These are phyloP conservation scores for Kalmusia sp. DNA, from an alignment of 2,329 filamentous ascomycete species.

Conservation along the genomic window DNA sequence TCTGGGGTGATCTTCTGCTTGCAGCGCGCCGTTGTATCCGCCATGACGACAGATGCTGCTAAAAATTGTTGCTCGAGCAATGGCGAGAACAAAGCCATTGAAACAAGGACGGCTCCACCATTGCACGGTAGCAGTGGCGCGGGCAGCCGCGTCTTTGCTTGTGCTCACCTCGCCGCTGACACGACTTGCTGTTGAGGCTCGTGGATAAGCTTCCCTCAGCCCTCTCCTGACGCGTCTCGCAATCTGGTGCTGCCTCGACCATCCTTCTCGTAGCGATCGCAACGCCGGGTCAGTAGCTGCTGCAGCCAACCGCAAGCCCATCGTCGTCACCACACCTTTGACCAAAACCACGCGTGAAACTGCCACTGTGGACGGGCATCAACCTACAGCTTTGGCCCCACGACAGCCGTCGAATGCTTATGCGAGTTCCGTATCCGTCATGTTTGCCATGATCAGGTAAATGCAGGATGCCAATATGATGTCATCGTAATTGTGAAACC, in stretches of 20 bases:
- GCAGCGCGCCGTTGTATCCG: constrained; percentile 2
- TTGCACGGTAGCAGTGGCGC: not conserved
- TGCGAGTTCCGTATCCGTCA: not conserved
- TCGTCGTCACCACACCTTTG: too few relatives aligned
- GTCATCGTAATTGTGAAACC: not conserved
- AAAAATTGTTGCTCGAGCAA: constrained; percentile 5
- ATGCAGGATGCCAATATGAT: not conserved
- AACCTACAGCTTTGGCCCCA: too few relatives aligned
- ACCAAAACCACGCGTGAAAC: too few relatives aligned
- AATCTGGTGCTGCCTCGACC: too few relatives aligned
- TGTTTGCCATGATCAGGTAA: not conserved
- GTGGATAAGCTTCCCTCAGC: too few relatives aligned
- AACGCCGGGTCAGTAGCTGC: too few relatives aligned
- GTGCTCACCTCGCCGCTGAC: too few relatives aligned
- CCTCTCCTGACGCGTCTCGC: too few relatives aligned
- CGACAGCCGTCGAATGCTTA: not conserved
- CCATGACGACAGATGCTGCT: constrained; percentile 11
- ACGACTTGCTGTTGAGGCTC: too few relatives aligned
- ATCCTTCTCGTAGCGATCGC: too few relatives aligned
- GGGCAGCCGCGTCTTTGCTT: not conserved
- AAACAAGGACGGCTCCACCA: constrained; percentile 1
- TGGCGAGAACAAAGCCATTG: constrained; percentile 2
- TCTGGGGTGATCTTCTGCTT: constrained; percentile 13
- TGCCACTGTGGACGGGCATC: too few relatives aligned
- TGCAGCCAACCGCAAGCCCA: too few relatives aligned